Evolutionary conservation across 148 eudicot species (phyloP), one percentile per base, ranked within the genome.

Genomic region (Polygonum maritimum): DNA sequence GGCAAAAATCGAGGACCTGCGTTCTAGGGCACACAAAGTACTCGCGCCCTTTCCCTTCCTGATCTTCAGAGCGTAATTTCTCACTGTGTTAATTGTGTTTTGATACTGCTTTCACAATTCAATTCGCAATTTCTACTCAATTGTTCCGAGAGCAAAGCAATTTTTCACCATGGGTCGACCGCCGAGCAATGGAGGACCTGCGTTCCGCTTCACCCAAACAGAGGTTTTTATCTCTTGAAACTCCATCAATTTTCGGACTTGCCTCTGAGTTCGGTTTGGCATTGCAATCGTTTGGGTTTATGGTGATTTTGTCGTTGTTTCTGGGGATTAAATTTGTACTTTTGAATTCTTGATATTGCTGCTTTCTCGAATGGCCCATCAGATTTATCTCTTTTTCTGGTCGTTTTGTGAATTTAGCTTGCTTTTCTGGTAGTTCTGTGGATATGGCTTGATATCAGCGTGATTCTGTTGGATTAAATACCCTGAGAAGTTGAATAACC

Each of bases 181-280:
- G 31, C 95, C 97, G 3, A 87, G 91, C 69, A 90, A 92, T 78
- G 97, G 97, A 33, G 91, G 82, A 75, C 97, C 97, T 67, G 84
- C 97, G 26, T 92, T 92, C 76, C 91, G 97, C 31, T 92, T 92
- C 71, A 83, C 80, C 77, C 80, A 76, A 7, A 36, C 48, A 7
- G 97, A 92, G 97, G 98, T 92, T 12, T 41, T 57, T 38, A 12
- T 60, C 69, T 31, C 69, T 60, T 67, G 9, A 38, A 57, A 67
- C 71, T 35, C 71, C 21, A 7, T 67, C 71, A 67, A 67, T 67
- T 35, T 14, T 62, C 16, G 11, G 7, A 4, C 11, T 38, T 67
- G 6, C 21, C 38, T 19, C 71, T 16, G 71, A 67, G 36, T 35
- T 67, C 44, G 44, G 69, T 15, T 35, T 33, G 22, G 1, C 60